These are phyloP conservation scores for Corynascus novoguineensis DNA, from an alignment of 495 filamentous ascomycete genomes.

Conservation along the genomic window DNA sequence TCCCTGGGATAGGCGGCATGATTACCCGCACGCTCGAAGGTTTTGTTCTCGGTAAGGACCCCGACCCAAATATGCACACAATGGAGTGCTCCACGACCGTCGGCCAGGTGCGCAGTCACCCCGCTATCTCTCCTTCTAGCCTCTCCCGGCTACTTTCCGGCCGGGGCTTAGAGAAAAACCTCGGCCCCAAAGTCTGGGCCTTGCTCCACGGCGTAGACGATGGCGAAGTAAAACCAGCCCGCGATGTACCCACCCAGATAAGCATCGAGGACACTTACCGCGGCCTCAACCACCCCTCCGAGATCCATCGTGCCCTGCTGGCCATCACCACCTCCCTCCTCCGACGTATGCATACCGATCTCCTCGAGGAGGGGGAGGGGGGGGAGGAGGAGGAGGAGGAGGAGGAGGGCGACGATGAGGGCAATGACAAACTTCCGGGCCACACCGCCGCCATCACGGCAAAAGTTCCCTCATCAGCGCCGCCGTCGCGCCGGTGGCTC, in stretches of 20 bases:
- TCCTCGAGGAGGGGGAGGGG: constrained; percentile 45
- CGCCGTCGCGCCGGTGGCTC: constrained; percentile 32
- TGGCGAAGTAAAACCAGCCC: constrained; percentile 62
- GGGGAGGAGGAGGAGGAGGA: no score
- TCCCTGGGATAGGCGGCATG: constrained; percentile 82
- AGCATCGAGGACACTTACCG: constrained; percentile 88
- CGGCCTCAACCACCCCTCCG: constrained; percentile 54
- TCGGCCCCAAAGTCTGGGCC: constrained; percentile 58
- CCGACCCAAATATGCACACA: constrained; percentile 31
- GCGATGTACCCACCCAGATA: constrained; percentile 76
- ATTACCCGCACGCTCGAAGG: constrained; percentile 63
- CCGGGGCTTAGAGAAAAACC: constrained; percentile 60
- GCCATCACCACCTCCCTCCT: constrained; percentile 64
- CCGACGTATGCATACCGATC: constrained; percentile 70
- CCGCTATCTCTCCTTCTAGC: constrained; percentile 52
- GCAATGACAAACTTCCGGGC: not conserved
- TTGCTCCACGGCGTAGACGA: constrained; percentile 59
- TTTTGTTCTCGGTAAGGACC: constrained; percentile 48
- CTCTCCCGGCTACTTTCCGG: constrained; percentile 63
- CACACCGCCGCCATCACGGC: no score
- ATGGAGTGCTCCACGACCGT: constrained; percentile 53
- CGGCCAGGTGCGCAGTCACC: constrained; percentile 55
- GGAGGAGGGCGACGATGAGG: constrained; percentile 17
- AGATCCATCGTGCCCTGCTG: constrained; percentile 56
- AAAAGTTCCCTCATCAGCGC: no score